Evolutionary conservation across 1,139 yeast genomes (phyloP).

Genomic region (Yamadazyma triangularis): DNA sequence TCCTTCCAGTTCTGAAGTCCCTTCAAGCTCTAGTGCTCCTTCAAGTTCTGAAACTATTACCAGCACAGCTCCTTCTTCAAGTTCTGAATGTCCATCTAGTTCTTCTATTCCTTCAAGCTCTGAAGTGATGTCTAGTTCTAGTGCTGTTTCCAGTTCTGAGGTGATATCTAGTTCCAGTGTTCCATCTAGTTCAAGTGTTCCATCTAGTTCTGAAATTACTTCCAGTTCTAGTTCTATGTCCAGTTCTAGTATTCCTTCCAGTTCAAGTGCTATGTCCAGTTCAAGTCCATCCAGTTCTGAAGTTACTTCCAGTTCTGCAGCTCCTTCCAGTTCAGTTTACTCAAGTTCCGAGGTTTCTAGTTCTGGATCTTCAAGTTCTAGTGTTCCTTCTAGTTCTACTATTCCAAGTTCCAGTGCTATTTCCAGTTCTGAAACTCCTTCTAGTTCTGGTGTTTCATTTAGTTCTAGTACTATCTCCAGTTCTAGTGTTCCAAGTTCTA

Average conservation of each 20-base stretch:
- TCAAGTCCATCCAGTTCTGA: not conserved
- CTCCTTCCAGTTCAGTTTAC: not conserved
- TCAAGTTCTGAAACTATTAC: too few species aligned
- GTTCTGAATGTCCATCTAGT: conserved; percentile 1
- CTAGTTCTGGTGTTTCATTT: not conserved
- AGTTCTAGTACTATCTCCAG: not conserved
- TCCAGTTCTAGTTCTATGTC: too few species aligned
- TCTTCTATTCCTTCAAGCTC: not conserved
- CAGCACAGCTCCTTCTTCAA: too few species aligned
- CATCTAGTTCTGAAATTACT: not conserved
- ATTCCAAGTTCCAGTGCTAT: conserved; percentile 30
- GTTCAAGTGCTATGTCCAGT: not conserved
- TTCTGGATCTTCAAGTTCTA: not conserved
- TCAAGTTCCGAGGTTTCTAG: too few species aligned
- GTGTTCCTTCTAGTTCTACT: not conserved
- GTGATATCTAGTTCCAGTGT: not conserved
- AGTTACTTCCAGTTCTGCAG: not conserved
- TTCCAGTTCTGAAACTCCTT: conserved; percentile 5
- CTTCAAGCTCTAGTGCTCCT: too few species aligned
- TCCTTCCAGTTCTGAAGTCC: conserved; percentile 1
- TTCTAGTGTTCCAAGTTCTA: not conserved
- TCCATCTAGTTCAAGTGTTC: not conserved
- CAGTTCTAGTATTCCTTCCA: not conserved
- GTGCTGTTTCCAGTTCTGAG: not conserved
- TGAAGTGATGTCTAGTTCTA: not conserved